phyloP scores from a whole-genome alignment of 2,329 filamentous ascomycete genomes.

The Cytospora leucostoma region DNA sequence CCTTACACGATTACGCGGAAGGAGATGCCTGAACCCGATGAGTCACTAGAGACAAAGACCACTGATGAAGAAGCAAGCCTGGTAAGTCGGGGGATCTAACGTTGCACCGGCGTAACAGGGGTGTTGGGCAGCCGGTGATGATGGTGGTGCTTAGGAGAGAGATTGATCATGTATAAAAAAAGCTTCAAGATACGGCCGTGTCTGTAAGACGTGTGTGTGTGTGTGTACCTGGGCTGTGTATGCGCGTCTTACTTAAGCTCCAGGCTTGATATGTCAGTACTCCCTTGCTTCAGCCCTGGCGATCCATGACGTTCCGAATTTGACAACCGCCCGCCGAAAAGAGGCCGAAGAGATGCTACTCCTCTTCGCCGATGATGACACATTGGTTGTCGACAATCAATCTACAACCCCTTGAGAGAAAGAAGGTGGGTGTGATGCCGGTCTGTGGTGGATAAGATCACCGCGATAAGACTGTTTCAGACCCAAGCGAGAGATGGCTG shows the following conservation, averaged over 20 bases:
- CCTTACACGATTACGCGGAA: neutral
- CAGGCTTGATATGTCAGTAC: constrained; percentile 15
- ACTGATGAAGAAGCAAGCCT: neutral
- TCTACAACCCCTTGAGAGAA: constrained; percentile 5
- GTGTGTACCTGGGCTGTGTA: constrained; percentile 14
- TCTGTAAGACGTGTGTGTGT: neutral
- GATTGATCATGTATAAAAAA: neutral
- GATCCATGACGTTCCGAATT: constrained; percentile 1
- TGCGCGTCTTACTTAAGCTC: constrained; percentile 16
- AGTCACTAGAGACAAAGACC: neutral
- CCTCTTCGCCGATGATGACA: neutral
- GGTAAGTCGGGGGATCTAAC: neutral
- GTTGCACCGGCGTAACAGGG: constrained; percentile 7
- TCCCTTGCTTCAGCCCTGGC: neutral
- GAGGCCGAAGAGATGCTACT: neutral
- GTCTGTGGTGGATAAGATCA: constrained; percentile 16
- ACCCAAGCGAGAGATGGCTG: constrained; percentile 24
- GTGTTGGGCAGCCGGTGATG: constrained; percentile 6
- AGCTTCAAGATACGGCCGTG: neutral
- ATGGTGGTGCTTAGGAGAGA: constrained; percentile 6
- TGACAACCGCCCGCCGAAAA: neutral
- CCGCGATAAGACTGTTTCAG: constrained; percentile 27
- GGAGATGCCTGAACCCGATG: neutral
- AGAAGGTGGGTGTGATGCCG: neutral
- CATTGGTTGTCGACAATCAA: constrained; percentile 12